A percentile compares a stretch with the other conserved stretches of the same genome.
These are phyloP conservation scores for Globisporangium nodosum DNA, from an alignment of 352 stramenopile genomes.

Conservation along the genomic window DNA sequence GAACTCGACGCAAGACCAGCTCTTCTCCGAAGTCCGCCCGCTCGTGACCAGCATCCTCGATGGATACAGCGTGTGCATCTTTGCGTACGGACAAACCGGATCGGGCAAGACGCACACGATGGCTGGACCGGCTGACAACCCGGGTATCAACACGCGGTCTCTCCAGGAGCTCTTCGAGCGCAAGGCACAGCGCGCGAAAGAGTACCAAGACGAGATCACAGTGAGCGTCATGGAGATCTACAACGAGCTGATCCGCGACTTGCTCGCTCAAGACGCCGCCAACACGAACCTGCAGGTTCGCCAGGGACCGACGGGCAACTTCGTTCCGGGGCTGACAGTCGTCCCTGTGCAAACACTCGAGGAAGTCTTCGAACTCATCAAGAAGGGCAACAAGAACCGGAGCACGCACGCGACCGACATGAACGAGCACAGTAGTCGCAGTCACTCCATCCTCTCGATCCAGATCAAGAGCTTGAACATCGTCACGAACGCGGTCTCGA, in stretches of 20 bases:
- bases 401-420: constrained; percentile 85
- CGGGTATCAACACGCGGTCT: constrained; percentile 81
- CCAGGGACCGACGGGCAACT: constrained; percentile 79
- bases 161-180: constrained; percentile 79
- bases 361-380: constrained; percentile 84
- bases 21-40: constrained; percentile 73
- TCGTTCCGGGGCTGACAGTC: constrained; percentile 72
- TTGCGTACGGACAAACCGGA: constrained; percentile 86
- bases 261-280: constrained; percentile 80
- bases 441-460: constrained; percentile 84
- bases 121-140: constrained; percentile 57
- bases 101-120: constrained; percentile 88
- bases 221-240: constrained; percentile 96
- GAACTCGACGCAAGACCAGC: constrained; percentile 63
- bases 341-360: constrained; percentile 71
- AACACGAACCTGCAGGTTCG: constrained; percentile 82
- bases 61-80: constrained; percentile 89
- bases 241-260: constrained; percentile 94
- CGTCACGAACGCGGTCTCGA: constrained; percentile 62
- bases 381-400: constrained; percentile 80
- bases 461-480: constrained; percentile 82
- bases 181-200: constrained; percentile 57
- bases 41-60: constrained; percentile 84
- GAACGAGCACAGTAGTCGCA: constrained; percentile 88
- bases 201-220: constrained; percentile 81